Evolutionary conservation across 192 early-diverging fungal species (phyloP).

Genomic region (Borealophlyctis nickersoniae): DNA sequence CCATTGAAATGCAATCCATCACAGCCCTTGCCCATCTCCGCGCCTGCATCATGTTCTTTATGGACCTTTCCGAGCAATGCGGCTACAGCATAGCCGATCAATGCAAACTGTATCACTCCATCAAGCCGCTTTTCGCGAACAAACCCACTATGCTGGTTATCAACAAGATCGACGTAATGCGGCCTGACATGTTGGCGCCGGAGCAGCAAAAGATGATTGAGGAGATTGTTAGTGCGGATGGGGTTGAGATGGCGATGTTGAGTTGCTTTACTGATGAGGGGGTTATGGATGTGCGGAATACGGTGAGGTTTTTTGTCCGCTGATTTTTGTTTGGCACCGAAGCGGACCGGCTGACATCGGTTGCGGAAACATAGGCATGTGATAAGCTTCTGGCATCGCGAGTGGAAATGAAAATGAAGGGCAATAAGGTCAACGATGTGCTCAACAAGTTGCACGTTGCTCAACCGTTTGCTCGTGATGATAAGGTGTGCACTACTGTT

Average conservation of each 20-base stretch:
- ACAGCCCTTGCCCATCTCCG: conserved; percentile 98
- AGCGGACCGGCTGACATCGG: neutral
- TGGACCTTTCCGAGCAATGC: conserved; percentile 97
- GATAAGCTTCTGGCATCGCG: conserved; percentile 87
- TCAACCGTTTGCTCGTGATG: conserved; percentile 81
- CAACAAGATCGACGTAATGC: conserved; percentile 92
- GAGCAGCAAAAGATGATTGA: conserved; percentile 77
- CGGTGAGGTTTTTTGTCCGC: neutral
- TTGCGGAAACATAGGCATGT: no score
- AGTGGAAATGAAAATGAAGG: conserved; percentile 94
- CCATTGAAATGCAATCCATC: conserved; percentile 99
- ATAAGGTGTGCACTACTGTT: conserved; percentile 47
- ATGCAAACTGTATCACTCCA: conserved; percentile 82
- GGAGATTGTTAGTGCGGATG: conserved; percentile 60
- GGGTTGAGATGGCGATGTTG: conserved; percentile 75
- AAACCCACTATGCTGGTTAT: conserved; percentile 93
- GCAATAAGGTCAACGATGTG: conserved; percentile 83
- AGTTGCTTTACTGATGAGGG: conserved; percentile 92
- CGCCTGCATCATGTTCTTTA: conserved; percentile 94
- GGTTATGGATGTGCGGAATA: conserved; percentile 95
- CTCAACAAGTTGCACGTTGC: conserved; percentile 96
- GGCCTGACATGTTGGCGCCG: conserved; percentile 71
- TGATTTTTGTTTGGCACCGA: neutral
- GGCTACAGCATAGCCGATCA: conserved; percentile 95
- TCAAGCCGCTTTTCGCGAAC: conserved; percentile 98